Percentiles rank a stretch among this genome's conserved stretches.
phyloP scores from a whole-genome alignment of 495 filamentous ascomycete genomes.

The Trichoderma orchidacearum region DNA sequence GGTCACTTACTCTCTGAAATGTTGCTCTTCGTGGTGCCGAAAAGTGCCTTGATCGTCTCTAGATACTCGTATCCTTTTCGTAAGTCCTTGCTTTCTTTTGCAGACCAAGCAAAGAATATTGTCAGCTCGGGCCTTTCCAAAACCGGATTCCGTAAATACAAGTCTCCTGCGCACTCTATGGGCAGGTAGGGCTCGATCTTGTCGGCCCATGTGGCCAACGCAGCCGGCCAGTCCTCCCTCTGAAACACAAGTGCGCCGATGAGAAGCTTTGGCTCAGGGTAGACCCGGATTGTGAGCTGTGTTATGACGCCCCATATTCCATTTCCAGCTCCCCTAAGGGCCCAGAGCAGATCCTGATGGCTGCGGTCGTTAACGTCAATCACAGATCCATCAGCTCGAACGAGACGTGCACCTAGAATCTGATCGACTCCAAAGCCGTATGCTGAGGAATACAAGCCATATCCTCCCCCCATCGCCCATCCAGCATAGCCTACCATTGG shows the following conservation, averaged over 20 bases:
- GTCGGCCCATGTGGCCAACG: constrained; percentile 10
- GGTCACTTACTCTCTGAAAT: constrained; percentile 11
- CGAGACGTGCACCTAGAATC: constrained; percentile 18
- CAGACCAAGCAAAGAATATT: constrained; percentile 18
- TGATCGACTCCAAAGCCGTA: constrained; percentile 25
- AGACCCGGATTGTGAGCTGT: constrained; percentile 18
- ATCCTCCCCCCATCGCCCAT: constrained; percentile 24
- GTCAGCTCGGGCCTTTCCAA: constrained; percentile 9
- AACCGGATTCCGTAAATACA: constrained; percentile 11
- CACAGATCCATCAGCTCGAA: constrained; percentile 16
- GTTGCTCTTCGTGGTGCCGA: constrained; percentile 11
- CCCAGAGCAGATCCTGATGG: constrained; percentile 16
- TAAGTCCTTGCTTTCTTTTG: constrained; percentile 8
- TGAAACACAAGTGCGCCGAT: constrained; percentile 18
- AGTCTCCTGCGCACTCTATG: constrained; percentile 13
- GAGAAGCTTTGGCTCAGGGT: constrained; percentile 17
- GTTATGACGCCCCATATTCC: constrained; percentile 26
- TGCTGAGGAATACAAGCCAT: constrained; percentile 15
- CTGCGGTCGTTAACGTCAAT: constrained; percentile 13
- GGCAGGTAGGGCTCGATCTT: constrained; percentile 14
- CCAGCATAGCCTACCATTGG: constrained; percentile 18
- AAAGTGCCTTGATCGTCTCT: constrained; percentile 16
- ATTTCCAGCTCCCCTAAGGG: constrained; percentile 23
- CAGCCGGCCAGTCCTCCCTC: constrained; percentile 7
- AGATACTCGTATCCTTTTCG: constrained; percentile 15